Conservation (phyloP, 805 yeast species). For the Saccharomycopsis oosterbeekiorum region DNA sequence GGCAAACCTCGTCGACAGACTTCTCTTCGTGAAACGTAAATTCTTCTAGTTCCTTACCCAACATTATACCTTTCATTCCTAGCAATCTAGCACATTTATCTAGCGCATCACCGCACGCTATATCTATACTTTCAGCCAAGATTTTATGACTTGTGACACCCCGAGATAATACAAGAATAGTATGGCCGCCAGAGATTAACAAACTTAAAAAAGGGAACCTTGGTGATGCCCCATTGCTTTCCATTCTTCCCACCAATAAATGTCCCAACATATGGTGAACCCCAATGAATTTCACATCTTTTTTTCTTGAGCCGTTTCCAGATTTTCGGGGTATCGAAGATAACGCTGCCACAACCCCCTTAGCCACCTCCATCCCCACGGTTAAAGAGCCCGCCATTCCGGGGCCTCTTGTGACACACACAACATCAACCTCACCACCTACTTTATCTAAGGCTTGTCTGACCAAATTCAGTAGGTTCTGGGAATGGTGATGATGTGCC, state of each 20-base stretch:
- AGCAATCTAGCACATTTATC: conserved; percentile 87
- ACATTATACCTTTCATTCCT: conserved; percentile 67
- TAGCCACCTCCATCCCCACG: conserved; percentile 74
- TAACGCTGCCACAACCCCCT: conserved; percentile 66
- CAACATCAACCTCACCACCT: conserved; percentile 50
- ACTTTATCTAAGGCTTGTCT: conserved; percentile 31
- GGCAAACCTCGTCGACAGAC: conserved; percentile 21
- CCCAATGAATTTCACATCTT: conserved; percentile 62
- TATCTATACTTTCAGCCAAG: conserved; percentile 66
- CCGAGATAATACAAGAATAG: conserved; percentile 66
- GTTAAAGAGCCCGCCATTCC: conserved; percentile 89
- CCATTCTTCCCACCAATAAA: conserved; percentile 54
- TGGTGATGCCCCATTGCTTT: conserved; percentile 34
- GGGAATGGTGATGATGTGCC: conserved; percentile 75
- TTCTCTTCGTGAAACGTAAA: conserved; percentile 30
- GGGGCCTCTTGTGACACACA: conserved; percentile 92
- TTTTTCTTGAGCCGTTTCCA: background rate
- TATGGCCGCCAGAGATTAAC: conserved; percentile 89
- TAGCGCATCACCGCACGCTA: conserved; percentile 87
- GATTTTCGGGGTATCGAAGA: background rate
- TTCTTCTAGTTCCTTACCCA: conserved; percentile 72
- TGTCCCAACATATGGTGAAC: conserved; percentile 98
- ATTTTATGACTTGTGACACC: conserved; percentile 60
- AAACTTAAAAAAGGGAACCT: conserved; percentile 64
- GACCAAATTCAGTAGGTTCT: conserved; percentile 43